These are phyloP conservation scores for Alternaria rosae DNA, from an alignment of 2,329 filamentous ascomycete species.

Conservation along the genomic window DNA sequence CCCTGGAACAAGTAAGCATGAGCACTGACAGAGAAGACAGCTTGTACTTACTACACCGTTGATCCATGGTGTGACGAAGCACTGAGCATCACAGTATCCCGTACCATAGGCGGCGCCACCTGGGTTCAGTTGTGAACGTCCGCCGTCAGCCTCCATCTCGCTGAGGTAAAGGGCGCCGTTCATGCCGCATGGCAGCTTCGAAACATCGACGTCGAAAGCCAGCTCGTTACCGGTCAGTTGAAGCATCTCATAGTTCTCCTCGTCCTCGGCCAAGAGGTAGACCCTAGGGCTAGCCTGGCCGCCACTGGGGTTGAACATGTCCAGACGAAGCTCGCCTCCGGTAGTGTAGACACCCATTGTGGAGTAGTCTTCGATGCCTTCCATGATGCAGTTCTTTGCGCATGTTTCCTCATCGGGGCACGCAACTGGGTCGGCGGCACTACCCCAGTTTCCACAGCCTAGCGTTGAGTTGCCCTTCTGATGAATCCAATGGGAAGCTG, in stretches of 20 bases:
- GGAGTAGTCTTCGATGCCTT: constrained; percentile 62
- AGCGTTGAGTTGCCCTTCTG: constrained; percentile 47
- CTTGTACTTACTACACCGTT: constrained; percentile 45
- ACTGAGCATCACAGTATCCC: constrained; percentile 62
- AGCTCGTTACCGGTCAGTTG: constrained; percentile 72
- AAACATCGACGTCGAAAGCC: constrained; percentile 73
- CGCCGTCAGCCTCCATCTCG: constrained; percentile 50
- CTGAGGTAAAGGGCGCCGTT: constrained; percentile 52
- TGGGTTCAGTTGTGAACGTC: constrained; percentile 44
- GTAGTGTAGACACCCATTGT: constrained; percentile 62
- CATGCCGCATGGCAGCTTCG: constrained; percentile 53
- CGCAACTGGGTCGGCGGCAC: constrained; percentile 50
- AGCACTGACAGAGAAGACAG: constrained; percentile 23
- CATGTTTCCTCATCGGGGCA: constrained; percentile 61
- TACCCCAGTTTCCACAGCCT: constrained; percentile 46
- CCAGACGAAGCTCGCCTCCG: constrained; percentile 58
- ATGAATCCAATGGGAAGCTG: constrained; percentile 55
- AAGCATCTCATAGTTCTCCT: constrained; percentile 70
- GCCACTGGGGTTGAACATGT: constrained; percentile 48
- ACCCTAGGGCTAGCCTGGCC: constrained; percentile 60
- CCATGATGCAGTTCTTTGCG: constrained; percentile 64
- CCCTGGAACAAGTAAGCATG: constrained; percentile 50
- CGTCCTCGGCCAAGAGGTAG: constrained; percentile 67
- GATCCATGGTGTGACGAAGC: constrained; percentile 52
- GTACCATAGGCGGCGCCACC: constrained; percentile 68